Evolutionary conservation across 495 filamentous ascomycete genomes (phyloP).

Genomic region (Annulohypoxylon bovei): DNA sequence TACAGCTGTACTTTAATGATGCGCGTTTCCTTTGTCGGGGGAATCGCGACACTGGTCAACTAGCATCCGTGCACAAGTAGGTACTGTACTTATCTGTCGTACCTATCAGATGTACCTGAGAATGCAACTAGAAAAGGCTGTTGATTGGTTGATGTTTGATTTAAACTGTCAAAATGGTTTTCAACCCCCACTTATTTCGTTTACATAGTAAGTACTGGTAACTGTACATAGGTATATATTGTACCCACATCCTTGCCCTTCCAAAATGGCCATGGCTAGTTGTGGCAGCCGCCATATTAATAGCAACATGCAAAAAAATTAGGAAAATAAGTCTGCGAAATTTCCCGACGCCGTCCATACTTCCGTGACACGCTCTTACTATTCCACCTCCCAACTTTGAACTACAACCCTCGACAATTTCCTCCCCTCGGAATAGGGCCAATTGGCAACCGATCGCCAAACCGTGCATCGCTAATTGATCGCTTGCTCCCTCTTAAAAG

Average conservation of each 20-base stretch:
- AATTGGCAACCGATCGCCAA: conserved; percentile 41
- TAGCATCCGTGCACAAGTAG: conserved; percentile 17
- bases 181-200: conserved; percentile 4
- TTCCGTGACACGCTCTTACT: conserved; percentile 28
- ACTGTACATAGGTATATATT: too few relatives aligned
- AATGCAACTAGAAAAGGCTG: not conserved
- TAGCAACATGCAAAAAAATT: conserved; percentile 21
- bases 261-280: not conserved
- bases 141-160: not conserved
- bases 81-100: not conserved
- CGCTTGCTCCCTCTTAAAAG: conserved; percentile 24
- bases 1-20: conserved; percentile 15
- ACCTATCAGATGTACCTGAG: not conserved
- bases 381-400: conserved; percentile 26
- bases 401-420: conserved; percentile 35
- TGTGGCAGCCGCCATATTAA: not conserved
- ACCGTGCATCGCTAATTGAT: conserved; percentile 35
- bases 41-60: conserved; percentile 27
- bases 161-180: not conserved
- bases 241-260: not conserved
- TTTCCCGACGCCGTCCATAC: conserved; percentile 42
- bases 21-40: conserved; percentile 36
- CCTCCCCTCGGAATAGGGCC: conserved; percentile 35
- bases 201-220: conserved; percentile 18
- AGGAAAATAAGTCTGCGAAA: conserved; percentile 35